Base-by-base conservation (phyloP, 306 rosid species). In the Cucurbita pepo region DNA sequence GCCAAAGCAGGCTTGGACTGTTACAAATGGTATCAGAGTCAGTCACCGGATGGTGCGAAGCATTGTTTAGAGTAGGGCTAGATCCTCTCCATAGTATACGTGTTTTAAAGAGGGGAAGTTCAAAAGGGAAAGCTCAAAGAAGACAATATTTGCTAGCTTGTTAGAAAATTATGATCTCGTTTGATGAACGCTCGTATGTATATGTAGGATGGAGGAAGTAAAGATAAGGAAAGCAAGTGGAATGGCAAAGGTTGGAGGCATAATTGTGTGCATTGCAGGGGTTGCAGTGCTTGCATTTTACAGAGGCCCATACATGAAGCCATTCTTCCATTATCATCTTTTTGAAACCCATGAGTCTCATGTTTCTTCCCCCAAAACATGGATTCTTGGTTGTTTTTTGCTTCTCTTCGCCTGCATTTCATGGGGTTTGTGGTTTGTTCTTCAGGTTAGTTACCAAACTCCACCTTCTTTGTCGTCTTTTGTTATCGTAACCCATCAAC, bases 301-400 rank as follows among this genome's bases (percentile, higher is more conserved):
- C 80, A 78, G 71, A 61, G 92, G 92, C 53, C 89, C 86, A 5
- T 77, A 81, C 1, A 56, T 82, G 48, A 76, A 79, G 21, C 82
- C 76, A 34, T 10, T 44, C 4, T 75, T 53, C 62, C 60, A 80
- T 40, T 66, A 34, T 74, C 75, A 60, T 47, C 53, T 62, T 36
- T 47, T 80, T 19, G 48, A 58, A 63, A 65, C 78, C 44, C 80
- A 62, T 55, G 67, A 84, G n/a, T 62, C 78, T 65, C 78, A 82
- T 43, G 21, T 60, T 37, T 71, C 86, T 72, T 74, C 79, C 40
- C 2, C 55, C 18, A 60, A 75, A 56, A 77, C 50, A 81, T 87
- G 96, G 96, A 76, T 80, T 13, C 70, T 87, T 56, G 90, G 92
- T 30, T 84, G 88, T 64, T 72, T 75, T 9, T 77, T 89, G 62